These are phyloP conservation scores for Agaricus blazei DNA, from an alignment of 768 basidiomycete genomes.

Conservation along the genomic window DNA sequence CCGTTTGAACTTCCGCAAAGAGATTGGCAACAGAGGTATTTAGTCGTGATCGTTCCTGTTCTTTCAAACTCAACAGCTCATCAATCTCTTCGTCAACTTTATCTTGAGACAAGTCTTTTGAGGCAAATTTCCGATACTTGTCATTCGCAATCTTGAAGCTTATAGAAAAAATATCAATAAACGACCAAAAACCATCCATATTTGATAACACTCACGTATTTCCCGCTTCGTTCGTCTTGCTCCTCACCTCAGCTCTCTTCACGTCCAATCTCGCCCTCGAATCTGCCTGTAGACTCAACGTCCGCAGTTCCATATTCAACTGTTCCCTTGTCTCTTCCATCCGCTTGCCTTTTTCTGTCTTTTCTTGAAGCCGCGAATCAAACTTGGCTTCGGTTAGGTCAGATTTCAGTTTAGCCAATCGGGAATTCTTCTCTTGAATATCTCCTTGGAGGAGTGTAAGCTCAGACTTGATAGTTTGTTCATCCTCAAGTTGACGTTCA, in stretches of 20 bases:
- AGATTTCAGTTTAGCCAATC: constrained; percentile 53
- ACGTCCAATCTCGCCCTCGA: constrained; percentile 74
- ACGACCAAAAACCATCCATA: too few species aligned
- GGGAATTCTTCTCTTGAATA: constrained; percentile 62
- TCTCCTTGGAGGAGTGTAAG: constrained; percentile 52
- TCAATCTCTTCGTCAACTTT: constrained; percentile 75
- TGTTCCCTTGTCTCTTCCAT: constrained; percentile 68
- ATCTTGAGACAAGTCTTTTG: constrained; percentile 49
- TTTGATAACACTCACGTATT: constrained; percentile 47
- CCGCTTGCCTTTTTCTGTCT: constrained; percentile 42
- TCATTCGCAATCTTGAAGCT: constrained; percentile 61
- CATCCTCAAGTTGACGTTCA: constrained; percentile 53
- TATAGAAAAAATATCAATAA: background rate
- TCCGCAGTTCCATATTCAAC: constrained; percentile 65
- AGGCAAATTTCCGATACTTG: constrained; percentile 65
- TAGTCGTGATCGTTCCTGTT: constrained; percentile 49
- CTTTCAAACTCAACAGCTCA: constrained; percentile 50
- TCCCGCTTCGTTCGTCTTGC: constrained; percentile 60
- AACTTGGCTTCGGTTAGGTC: constrained; percentile 59
- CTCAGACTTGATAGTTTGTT: constrained; percentile 48
- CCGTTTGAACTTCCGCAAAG: constrained; percentile 29
- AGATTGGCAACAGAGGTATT: constrained; percentile 22
- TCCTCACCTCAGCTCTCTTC: constrained; percentile 62
- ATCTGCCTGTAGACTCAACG: constrained; percentile 75
- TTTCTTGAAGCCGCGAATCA: constrained; percentile 57